Evolutionary conservation across 306 rosid genomes (phyloP).

Genomic region (Cucurbita pepo): DNA sequence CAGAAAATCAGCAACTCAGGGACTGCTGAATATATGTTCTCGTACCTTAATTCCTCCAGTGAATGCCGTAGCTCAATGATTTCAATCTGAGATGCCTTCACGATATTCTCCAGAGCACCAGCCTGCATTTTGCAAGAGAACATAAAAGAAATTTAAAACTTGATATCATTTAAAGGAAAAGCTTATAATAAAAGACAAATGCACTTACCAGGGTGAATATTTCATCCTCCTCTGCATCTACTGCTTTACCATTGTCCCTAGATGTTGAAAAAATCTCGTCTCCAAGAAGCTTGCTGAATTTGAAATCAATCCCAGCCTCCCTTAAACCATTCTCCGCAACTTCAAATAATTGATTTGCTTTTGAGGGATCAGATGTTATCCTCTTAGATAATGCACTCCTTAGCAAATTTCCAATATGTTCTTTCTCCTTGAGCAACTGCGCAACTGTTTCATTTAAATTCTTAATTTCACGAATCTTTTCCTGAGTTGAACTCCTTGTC

Average conservation of each 20-base stretch:
- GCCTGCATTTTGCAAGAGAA: slow-evolving; percentile 36
- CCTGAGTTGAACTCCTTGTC: slow-evolving; percentile 45
- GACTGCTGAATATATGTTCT: neutral
- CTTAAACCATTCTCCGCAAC: slow-evolving; percentile 84
- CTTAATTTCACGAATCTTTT: slow-evolving; percentile 42
- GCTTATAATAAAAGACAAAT: neutral
- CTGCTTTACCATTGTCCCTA: slow-evolving; percentile 19
- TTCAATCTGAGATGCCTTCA: slow-evolving; percentile 86
- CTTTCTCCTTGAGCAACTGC: slow-evolving; percentile 65
- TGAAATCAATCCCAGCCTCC: slow-evolving; percentile 81
- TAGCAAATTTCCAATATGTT: slow-evolving; percentile 83
- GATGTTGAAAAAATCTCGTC: slow-evolving; percentile 23
- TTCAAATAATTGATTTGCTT: slow-evolving; percentile 46
- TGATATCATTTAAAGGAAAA: neutral
- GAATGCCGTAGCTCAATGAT: slow-evolving; percentile 76
- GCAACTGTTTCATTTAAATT: slow-evolving; percentile 53
- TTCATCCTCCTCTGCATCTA: slow-evolving; percentile 54
- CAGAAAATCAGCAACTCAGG: neutral
- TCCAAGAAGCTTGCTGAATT: slow-evolving; percentile 64
- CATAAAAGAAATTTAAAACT: neutral
- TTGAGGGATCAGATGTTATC: slow-evolving; percentile 38
- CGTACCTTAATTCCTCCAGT: slow-evolving; percentile 62
- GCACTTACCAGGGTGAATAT: slow-evolving; percentile 57
- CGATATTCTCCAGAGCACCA: slow-evolving; percentile 87
- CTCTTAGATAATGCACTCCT: slow-evolving; percentile 72